Evolutionary conservation across 139 green algal species (phyloP), one percentile per base, ranked within the genome.

Genomic region (Coccomyxa sp.): DNA sequence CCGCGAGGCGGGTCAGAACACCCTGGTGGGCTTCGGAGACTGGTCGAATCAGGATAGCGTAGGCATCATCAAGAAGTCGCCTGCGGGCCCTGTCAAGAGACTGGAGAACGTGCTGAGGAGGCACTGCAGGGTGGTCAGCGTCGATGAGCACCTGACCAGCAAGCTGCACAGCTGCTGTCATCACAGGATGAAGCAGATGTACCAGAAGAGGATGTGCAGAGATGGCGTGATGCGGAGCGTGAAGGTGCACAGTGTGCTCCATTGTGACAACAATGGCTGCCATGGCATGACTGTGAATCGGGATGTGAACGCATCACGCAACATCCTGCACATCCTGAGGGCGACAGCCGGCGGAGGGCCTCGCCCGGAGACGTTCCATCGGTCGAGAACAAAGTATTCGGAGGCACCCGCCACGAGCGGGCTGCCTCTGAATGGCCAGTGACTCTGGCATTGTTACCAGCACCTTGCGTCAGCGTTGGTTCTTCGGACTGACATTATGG

Each of bases 201-300:
- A 78, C 9, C n/a, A 78, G 74, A 78, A 78, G 74, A 78, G 28
- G 74, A 58, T 78, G n/a, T 32, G 27, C n/a, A 78, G 28, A 38
- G 74, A 78, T 78, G 74, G 74, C 9, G 28, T 32, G 28, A 78
- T 38, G 74, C 28, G 28, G 17, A 16, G 14, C 14, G 21, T 31
- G n/a, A 78, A 78, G 28, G 74, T 78, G 27, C 74, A 78, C 74
- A 78, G 74, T 78, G 74, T 78, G 74, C 74, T 78, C 74, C 74
- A 78, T 78, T 78, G 74, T 78, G n/a, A 78, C 74, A 78, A 78
- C 74, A 78, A 78, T 78, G 74, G 74, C 74, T 78, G 74, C 28
- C 27, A 28, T 57, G 74, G 74, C 74, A 78, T 78, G 74, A 78
- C 74, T 23, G 74, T 78, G 74, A 78, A 78, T 27, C 27, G 74